A percentile compares a stretch with the other conserved stretches of the same genome.
phyloP scores from a whole-genome alignment of 768 basidiomycete genomes.

The Boletus rubescentipes region DNA sequence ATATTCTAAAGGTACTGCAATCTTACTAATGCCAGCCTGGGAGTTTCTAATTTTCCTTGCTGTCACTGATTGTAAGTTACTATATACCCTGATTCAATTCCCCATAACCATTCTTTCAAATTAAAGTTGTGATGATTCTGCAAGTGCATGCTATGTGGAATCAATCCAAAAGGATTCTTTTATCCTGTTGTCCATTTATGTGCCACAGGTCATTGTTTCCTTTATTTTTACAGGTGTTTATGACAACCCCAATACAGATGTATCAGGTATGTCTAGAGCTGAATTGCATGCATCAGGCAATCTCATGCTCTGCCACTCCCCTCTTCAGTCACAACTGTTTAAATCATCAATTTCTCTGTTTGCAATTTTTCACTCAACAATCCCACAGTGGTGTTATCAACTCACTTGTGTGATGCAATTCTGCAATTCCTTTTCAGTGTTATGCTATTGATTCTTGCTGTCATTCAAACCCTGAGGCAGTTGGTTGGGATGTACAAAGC shows the following conservation, averaged over 20 bases:
- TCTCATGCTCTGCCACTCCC: neutral
- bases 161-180: neutral
- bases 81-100: neutral
- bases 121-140: neutral
- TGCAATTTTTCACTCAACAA: neutral
- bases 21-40: neutral
- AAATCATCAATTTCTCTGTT: neutral
- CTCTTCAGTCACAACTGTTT: neutral
- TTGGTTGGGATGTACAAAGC: neutral
- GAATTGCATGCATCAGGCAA: neutral
- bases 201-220: neutral
- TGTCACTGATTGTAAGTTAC: neutral
- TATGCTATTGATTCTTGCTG: neutral
- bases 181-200: neutral
- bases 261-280: neutral
- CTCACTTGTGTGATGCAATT: neutral
- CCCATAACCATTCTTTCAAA: neutral
- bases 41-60: neutral
- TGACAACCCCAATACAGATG: neutral
- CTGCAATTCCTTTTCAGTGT: neutral
- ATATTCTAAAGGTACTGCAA: neutral
- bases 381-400: too few relatives aligned
- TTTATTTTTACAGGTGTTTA: neutral
- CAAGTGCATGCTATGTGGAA: neutral
- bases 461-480: conserved; percentile 1